These are phyloP conservation scores for Aspergillus heteromorphus DNA, from an alignment of 495 filamentous ascomycete species.

Conservation along the genomic window DNA sequence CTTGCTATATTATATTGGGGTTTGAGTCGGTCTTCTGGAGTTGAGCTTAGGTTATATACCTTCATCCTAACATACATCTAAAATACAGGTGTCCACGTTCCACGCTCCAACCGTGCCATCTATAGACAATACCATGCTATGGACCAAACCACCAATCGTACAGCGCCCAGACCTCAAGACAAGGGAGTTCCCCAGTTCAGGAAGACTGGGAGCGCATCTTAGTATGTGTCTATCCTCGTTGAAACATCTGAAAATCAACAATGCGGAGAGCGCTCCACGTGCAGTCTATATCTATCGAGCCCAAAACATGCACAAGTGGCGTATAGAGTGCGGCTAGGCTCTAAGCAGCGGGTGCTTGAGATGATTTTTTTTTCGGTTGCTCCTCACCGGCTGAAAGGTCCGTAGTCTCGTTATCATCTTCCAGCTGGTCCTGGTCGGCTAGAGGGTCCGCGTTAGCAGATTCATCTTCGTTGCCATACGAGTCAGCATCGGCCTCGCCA, in stretches of 20 bases:
- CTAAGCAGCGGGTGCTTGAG: background rate
- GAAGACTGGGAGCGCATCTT: too few species aligned
- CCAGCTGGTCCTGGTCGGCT: slow-evolving; percentile 7
- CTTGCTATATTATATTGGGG: background rate
- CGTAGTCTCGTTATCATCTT: too few species aligned
- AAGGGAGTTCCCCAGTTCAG: too few species aligned
- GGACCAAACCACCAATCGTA: background rate
- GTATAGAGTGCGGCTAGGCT: background rate
- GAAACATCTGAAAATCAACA: too few species aligned
- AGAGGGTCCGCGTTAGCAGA: slow-evolving; percentile 7
- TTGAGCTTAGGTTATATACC: background rate
- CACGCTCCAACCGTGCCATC: background rate
- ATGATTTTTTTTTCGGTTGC: background rate
- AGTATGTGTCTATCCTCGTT: too few species aligned
- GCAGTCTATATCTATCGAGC: background rate
- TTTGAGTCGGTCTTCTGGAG: background rate
- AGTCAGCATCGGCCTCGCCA: slow-evolving; percentile 14
- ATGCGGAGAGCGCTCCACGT: background rate
- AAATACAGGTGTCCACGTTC: background rate
- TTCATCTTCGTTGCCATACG: slow-evolving; percentile 13
- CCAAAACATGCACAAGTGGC: background rate
- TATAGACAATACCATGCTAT: background rate
- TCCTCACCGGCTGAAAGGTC: too few species aligned
- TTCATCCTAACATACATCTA: background rate
- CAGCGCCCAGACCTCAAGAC: background rate